Evolutionary conservation across 352 stramenopile genomes (phyloP), one percentile per base, ranked within the genome.

Genomic region (Globisporangium rhizosaccharum): DNA sequence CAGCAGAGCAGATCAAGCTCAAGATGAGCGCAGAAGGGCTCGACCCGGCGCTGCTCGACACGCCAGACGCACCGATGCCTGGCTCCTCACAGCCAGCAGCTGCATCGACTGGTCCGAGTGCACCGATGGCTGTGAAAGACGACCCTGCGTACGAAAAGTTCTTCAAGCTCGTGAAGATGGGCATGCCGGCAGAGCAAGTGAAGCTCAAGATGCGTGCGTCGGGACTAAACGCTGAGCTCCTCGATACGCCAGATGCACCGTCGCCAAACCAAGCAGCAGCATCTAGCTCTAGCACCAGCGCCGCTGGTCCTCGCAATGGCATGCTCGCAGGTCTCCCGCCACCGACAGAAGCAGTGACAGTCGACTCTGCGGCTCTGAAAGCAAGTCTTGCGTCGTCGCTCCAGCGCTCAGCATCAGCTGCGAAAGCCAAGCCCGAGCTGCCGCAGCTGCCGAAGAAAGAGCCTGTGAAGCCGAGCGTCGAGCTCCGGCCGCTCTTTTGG

Each of bases 121-220:
- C 66, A 42, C 39, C 59, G 8, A 77, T 97, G 58, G 92, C 84
- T 9, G 71, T 98, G 33, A 97, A 97, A 54, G 90, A 98, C 54
- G 90, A 98, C 57, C 91, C 92, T 23, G 78, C 69, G 6, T 98
- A 96, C 61, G 73, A 83, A 28, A 98, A 98, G 62, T 99, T 98
- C 64, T 98, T 98, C 65, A 98, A 98, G 68, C 88, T 99, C 70
- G 30, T 90, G 20, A 91, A 90, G 53, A 94, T 96, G 82, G 87
- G 86, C 2, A 92, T 96, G 79, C 86, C 85, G 6, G 53, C 79
- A 1, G 91, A 90, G 61, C 91, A 97, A 59, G 92, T 98, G 15
- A 94, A 98, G 73, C 82, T 97, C 72, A 97, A 97, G 57, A 87
- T 98, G 76, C 74, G 62, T 20, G 79, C 90, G 30, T 93, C 72